These are phyloP conservation scores for Chlorella ohadii DNA, from an alignment of 139 green algal species.

Conservation along the genomic window DNA sequence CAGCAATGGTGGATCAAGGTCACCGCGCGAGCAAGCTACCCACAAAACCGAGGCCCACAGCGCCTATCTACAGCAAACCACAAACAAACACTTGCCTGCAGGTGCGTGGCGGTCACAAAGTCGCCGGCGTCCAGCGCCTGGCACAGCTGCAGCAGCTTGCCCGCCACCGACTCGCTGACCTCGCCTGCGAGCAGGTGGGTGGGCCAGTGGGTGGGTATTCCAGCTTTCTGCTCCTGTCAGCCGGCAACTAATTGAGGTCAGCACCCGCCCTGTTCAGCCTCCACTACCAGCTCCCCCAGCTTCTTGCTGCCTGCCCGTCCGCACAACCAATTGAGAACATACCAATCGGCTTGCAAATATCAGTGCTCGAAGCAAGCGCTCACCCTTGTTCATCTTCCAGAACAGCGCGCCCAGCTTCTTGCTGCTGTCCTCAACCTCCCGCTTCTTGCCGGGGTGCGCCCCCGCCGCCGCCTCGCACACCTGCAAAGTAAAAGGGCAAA, in stretches of 20 bases:
- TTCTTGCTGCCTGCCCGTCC: slow-evolving; percentile 89
- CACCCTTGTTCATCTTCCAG: slow-evolving; percentile 85
- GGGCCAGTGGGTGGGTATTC: no score
- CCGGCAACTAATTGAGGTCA: no score
- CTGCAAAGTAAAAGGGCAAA: no score
- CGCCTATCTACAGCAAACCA: no score
- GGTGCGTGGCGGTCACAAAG: slow-evolving; percentile 75
- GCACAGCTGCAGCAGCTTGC: slow-evolving; percentile 84
- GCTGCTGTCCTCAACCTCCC: slow-evolving; percentile 96
- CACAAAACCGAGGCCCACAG: no score
- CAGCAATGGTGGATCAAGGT: no score
- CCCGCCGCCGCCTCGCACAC: slow-evolving; percentile 35
- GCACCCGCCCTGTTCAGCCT: slow-evolving; percentile 76
- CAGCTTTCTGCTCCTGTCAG: no score
- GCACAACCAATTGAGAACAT: no score
- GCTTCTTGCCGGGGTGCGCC: slow-evolving; percentile 70
- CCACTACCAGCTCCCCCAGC: slow-evolving; percentile 90
- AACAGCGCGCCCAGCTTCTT: slow-evolving; percentile 90
- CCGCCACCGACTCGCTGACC: slow-evolving; percentile 71
- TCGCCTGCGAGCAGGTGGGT: slow-evolving; percentile 39
- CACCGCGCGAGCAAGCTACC: no score
- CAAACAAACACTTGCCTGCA: slow-evolving; percentile 68
- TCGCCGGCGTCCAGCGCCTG: slow-evolving; percentile 84
- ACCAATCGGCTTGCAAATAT: no score
- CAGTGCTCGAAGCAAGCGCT: no score